Base-by-base conservation (phyloP, 1,284 basidiomycete species). In the Sutorius eximius region DNA sequence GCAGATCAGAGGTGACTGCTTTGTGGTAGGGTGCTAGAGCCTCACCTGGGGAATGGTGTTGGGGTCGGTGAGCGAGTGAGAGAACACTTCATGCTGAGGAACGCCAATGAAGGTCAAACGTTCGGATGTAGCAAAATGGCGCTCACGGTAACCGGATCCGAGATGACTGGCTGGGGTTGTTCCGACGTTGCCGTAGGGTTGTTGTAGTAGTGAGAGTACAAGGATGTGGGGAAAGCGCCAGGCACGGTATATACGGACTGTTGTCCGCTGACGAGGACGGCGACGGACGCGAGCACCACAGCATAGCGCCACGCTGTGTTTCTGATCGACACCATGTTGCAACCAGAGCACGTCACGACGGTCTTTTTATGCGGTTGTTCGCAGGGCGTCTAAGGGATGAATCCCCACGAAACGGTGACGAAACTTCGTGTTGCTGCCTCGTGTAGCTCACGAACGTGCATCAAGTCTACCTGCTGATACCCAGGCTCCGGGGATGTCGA, bases 81-180 rank as follows among this genome's bases (percentile, higher is more conserved):
- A 82, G 61, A 83, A 88, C 9, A 72, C 75, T 61, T 76, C 61
- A 62, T 85, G 78, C 85, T 87, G 43, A 51, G 33, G 41, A 49
- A 41, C 36, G 40, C 13, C 18, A 40, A 43, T 37, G 29, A 37
- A 29, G n/a, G 32, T 60, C 24, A 53, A 33, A 27, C 24, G 24
- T 27, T 27, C 5, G 24, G 5, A 5, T 27, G 24, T 22, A 22
- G 9, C 5, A 37, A 9, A 9, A 48, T 4, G 34, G 22, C 50
- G 61, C 74, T 61, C 68, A 85, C 87, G 30, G 76, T 75, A 22
- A 88, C 78, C 11, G 84, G 83, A 63, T 90, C 86, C 3, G 85
- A 81, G 46, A 89, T 79, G 51, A 87, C 76, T 33, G 87, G 89
- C 67, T 89, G 86, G 5, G 82, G 82, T 66, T 89, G 85, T 5